Evolutionary conservation across 495 filamentous ascomycete genomes (phyloP).

Genomic region (Collariella sp.): DNA sequence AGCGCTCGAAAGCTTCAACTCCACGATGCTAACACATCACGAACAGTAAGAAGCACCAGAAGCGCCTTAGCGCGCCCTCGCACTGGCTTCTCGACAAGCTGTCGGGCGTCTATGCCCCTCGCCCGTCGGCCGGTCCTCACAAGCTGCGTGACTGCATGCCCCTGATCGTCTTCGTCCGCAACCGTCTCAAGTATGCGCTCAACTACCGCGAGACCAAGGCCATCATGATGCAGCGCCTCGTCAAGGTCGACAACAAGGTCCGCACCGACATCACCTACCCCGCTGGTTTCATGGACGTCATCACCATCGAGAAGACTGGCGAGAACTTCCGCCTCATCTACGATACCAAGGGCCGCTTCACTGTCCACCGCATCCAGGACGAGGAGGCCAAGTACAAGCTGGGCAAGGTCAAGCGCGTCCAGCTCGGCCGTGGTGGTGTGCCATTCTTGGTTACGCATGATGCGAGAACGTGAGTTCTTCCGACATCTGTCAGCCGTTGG

Average conservation of each 20-base stretch:
- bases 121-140: constrained; percentile 93
- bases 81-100: constrained; percentile 99
- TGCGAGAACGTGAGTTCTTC: constrained; percentile 97
- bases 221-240: constrained; percentile 98
- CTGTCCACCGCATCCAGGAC: constrained; percentile 94
- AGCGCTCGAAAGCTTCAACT: neutral
- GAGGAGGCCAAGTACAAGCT: constrained; percentile 99
- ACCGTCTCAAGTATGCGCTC: constrained; percentile 98
- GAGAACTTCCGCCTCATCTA: constrained; percentile 99
- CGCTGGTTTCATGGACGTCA: constrained; percentile 98
- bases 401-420: constrained; percentile 98
- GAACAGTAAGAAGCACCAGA: constrained; percentile 95
- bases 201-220: constrained; percentile 95
- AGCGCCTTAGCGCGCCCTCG: constrained; percentile 95
- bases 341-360: constrained; percentile 99
- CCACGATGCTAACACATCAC: constrained; percentile 15
- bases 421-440: constrained; percentile 98
- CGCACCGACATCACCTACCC: constrained; percentile 97
- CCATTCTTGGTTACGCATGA: constrained; percentile 99
- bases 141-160: constrained; percentile 99
- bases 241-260: constrained; percentile 99
- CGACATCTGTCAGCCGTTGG: constrained; percentile 98
- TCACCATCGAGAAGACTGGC: constrained; percentile 97
- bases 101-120: constrained; percentile 93
- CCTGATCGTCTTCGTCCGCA: constrained; percentile 97